A percentile compares a stretch with the other conserved stretches of the same genome.
Evolutionary conservation across 805 yeast species (phyloP).

Genomic region (Candida pini): DNA sequence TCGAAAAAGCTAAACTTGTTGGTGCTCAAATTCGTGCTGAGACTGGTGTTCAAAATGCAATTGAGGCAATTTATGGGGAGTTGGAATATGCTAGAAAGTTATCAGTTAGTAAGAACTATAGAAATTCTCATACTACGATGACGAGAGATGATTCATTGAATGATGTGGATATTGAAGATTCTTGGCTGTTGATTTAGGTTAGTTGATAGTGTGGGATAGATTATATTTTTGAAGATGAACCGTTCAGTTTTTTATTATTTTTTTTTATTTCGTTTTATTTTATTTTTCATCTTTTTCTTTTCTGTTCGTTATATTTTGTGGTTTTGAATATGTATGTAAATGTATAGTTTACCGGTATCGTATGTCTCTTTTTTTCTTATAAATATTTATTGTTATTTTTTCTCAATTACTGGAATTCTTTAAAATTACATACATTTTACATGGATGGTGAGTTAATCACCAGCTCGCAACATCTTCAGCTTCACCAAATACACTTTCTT

Average conservation of each 20-base stretch:
- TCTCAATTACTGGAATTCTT: background rate
- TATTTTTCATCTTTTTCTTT: background rate
- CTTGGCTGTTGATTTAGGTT: conserved; percentile 24
- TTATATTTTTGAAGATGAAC: no score
- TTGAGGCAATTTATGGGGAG: conserved; percentile 71
- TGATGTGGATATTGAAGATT: conserved; percentile 21
- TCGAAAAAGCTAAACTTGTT: conserved; percentile 57
- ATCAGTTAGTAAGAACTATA: conserved; percentile 39
- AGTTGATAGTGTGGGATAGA: no score
- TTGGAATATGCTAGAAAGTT: conserved; percentile 68
- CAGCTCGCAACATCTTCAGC: conserved; percentile 94
- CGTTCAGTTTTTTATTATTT: background rate
- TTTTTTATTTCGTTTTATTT: background rate
- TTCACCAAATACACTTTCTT: conserved; percentile 82
- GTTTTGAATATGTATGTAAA: background rate
- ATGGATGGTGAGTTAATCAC: conserved; percentile 33
- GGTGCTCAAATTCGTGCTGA: conserved; percentile 66
- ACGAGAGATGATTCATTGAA: conserved; percentile 13
- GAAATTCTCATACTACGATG: conserved; percentile 5
- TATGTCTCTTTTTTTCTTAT: background rate
- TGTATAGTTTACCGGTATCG: no score
- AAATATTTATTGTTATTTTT: background rate
- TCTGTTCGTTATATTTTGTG: background rate
- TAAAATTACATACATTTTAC: background rate
- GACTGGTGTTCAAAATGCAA: conserved; percentile 74